Evolutionary conservation across 1,284 basidiomycete genomes (phyloP).

Genomic region (Rhodotorula sp.): DNA sequence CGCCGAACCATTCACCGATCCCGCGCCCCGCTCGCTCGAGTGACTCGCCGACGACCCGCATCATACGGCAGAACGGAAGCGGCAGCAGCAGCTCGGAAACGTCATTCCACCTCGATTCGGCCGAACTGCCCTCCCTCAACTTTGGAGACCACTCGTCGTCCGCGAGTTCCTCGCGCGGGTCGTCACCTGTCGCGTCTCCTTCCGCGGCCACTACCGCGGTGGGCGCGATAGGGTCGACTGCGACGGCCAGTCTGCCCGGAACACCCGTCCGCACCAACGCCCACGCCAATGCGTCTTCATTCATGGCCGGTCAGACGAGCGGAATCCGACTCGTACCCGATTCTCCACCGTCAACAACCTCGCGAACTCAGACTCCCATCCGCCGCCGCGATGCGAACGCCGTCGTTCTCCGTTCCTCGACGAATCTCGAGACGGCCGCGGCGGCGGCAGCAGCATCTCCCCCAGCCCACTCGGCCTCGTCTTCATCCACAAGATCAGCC

Average conservation of each 20-base stretch:
- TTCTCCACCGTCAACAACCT: conserved; percentile 10
- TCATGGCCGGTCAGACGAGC: conserved; percentile 1
- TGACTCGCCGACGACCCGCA: not conserved
- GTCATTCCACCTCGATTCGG: conserved; percentile 29
- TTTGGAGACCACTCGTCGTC: conserved; percentile 29
- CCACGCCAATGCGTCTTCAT: not conserved
- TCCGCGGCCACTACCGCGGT: not conserved
- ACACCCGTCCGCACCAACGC: not conserved
- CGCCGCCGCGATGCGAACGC: no score
- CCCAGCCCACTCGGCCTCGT: conserved; percentile 5
- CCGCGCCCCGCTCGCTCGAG: not conserved
- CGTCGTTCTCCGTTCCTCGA: no score
- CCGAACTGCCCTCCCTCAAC: conserved; percentile 26
- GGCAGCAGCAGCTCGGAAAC: conserved; percentile 1
- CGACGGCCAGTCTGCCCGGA: not conserved
- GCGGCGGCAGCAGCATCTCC: not conserved
- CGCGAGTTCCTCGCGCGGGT: not conserved
- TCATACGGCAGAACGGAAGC: not conserved
- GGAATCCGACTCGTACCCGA: conserved; percentile 25
- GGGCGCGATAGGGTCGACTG: not conserved
- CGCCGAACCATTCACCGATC: not conserved
- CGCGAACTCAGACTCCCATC: not conserved
- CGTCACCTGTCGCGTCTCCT: conserved; percentile 8
- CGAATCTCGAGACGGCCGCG: no score
- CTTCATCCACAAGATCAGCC: not conserved